A percentile compares a stretch with the other conserved stretches of the same genome.
Conservation (phyloP, 75 land plant genomes). For the Cupressus sempervirens region DNA sequence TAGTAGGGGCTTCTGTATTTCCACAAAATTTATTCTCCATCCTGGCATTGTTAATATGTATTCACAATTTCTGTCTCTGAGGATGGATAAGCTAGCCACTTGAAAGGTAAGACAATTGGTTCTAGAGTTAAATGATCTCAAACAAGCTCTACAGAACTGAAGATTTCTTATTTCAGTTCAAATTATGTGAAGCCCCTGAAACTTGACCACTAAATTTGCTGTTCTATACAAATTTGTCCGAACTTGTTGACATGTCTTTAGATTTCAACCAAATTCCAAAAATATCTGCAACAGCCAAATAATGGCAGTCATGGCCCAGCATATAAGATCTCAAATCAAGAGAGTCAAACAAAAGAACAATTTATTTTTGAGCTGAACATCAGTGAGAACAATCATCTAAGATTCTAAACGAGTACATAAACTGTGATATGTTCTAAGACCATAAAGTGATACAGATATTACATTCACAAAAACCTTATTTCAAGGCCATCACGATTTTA, state of each 20-base stretch:
- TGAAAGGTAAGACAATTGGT: not conserved
- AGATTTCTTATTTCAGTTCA: not conserved
- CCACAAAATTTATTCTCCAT: constrained; percentile 42
- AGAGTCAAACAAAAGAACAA: not conserved
- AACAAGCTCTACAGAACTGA: not conserved
- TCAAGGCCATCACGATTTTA: not conserved
- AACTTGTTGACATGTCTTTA: not conserved
- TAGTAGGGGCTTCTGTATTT: constrained; percentile 47
- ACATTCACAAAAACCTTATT: no score
- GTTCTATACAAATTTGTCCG: not conserved
- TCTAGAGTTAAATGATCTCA: not conserved
- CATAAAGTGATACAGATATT: no score
- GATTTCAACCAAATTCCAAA: not conserved
- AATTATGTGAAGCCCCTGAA: not conserved
- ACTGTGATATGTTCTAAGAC: no score
- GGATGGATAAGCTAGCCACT: not conserved
- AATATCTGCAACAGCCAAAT: not conserved
- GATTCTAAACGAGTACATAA: not conserved
- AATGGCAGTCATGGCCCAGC: not conserved
- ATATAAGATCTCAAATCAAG: not conserved
- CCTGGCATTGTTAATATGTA: not conserved
- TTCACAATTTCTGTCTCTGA: not conserved
- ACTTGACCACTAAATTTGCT: not conserved
- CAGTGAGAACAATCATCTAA: not conserved
- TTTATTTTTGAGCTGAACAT: not conserved